These are phyloP conservation scores for Trametes punicea DNA, from an alignment of 768 basidiomycete species.

Conservation along the genomic window DNA sequence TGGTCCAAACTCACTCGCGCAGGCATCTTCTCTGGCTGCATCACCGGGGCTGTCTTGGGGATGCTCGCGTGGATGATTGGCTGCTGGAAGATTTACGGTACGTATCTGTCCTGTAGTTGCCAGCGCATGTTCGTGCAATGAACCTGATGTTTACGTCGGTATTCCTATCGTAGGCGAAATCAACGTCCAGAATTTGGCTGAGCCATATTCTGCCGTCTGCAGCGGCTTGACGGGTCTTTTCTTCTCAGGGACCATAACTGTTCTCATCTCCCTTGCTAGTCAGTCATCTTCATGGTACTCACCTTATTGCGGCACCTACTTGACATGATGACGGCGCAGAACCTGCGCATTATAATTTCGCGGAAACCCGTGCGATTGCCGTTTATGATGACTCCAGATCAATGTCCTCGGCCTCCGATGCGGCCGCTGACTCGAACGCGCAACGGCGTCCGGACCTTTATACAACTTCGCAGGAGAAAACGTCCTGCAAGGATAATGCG, in stretches of 20 bases:
- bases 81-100: slow-evolving; percentile 48
- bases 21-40: slow-evolving; percentile 39
- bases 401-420: not conserved
- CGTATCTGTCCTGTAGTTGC: not conserved
- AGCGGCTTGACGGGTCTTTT: slow-evolving; percentile 33
- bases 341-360: slow-evolving; percentile 35
- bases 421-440: too few relatives aligned
- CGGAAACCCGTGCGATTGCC: slow-evolving; percentile 32
- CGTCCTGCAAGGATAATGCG: slow-evolving; percentile 14
- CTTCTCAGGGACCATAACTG: slow-evolving; percentile 32
- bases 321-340: slow-evolving; percentile 14
- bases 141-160: not conserved
- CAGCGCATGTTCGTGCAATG: too few relatives aligned
- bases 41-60: slow-evolving; percentile 40
- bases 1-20: slow-evolving; percentile 44
- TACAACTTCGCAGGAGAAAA: not conserved
- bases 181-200: slow-evolving; percentile 33
- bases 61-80: slow-evolving; percentile 52
- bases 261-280: slow-evolving; percentile 31
- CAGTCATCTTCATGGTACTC: not conserved
- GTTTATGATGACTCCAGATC: slow-evolving; percentile 25
- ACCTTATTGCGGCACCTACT: not conserved
- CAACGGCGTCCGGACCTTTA: too few relatives aligned
- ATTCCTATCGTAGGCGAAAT: slow-evolving; percentile 26
- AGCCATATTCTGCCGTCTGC: slow-evolving; percentile 36